Conservation (phyloP, 2,329 filamentous ascomycete genomes). For the Aurifilum marmelostoma region DNA sequence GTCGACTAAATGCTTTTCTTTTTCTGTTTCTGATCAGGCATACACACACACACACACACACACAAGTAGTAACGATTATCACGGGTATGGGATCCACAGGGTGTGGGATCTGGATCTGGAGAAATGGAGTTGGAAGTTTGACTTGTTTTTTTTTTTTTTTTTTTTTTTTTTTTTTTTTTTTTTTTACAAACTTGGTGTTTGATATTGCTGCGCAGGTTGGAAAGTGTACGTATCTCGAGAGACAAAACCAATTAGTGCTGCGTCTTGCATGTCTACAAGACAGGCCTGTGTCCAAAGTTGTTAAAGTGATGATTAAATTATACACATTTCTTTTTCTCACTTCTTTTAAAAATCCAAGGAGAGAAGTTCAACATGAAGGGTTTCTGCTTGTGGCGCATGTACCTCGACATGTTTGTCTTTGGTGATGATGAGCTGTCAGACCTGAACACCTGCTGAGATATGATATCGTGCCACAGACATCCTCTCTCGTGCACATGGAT, state of each 20-base stretch:
- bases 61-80: constrained; percentile 9
- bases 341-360: no score
- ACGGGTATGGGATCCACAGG: constrained; percentile 14
- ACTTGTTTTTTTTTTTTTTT: neutral
- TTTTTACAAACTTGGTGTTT: no score
- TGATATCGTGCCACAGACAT: no score
- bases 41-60: neutral
- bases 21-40: neutral
- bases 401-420: no score
- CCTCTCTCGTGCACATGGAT: no score
- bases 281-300: no score
- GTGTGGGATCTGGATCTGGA: neutral
- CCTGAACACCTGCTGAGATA: no score
- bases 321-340: no score
- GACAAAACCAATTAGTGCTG: neutral
- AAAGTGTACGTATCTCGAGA: neutral
- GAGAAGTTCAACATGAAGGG: no score
- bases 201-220: neutral
- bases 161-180: neutral
- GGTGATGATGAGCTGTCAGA: no score
- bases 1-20: neutral
- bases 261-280: neutral
- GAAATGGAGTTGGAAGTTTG: constrained; percentile 2
- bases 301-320: no score
- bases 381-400: no score